Percentiles rank a stretch among this genome's conserved stretches.
Evolutionary conservation across 805 yeast genomes (phyloP).

Genomic region (Candida yuanshanica): DNA sequence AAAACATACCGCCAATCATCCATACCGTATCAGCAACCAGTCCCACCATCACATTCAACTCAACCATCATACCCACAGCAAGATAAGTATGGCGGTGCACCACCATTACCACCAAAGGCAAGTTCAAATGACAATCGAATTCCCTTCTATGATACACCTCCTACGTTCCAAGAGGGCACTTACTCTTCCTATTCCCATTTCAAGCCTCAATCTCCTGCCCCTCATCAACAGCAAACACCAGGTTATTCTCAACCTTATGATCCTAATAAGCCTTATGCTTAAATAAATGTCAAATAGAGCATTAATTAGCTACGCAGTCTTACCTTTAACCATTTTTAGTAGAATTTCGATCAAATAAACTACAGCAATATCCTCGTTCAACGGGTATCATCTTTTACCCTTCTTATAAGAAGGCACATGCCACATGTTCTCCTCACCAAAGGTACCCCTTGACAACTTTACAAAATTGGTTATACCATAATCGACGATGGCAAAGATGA

Average conservation of each 20-base stretch:
- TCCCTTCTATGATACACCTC: constrained; percentile 42
- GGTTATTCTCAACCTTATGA: constrained; percentile 22
- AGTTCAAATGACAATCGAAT: constrained; percentile 24
- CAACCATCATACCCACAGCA: constrained; percentile 7
- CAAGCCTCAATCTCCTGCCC: constrained; percentile 4
- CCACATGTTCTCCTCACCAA: constrained; percentile 9
- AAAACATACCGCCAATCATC: constrained; percentile 5
- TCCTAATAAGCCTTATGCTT: constrained; percentile 15
- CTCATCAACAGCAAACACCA: constrained; percentile 2
- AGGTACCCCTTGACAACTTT: constrained; percentile 7
- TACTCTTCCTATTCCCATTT: constrained; percentile 27
- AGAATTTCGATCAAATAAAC: too few species aligned
- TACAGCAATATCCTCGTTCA: too few species aligned
- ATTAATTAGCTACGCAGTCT: too few species aligned
- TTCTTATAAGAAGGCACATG: constrained; percentile 6
- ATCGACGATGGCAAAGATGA: constrained; percentile 66
- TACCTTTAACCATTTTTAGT: too few species aligned
- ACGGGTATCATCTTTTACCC: background rate
- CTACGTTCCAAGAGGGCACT: constrained; percentile 40
- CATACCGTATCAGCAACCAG: background rate
- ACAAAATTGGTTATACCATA: constrained; percentile 61
- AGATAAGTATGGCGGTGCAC: constrained; percentile 2
- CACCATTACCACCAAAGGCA: constrained; percentile 17
- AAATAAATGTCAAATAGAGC: too few species aligned
- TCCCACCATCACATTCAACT: constrained; percentile 4